These are phyloP conservation scores for Ustilago bromivora DNA, from an alignment of 1,284 basidiomycete species.

Conservation along the genomic window DNA sequence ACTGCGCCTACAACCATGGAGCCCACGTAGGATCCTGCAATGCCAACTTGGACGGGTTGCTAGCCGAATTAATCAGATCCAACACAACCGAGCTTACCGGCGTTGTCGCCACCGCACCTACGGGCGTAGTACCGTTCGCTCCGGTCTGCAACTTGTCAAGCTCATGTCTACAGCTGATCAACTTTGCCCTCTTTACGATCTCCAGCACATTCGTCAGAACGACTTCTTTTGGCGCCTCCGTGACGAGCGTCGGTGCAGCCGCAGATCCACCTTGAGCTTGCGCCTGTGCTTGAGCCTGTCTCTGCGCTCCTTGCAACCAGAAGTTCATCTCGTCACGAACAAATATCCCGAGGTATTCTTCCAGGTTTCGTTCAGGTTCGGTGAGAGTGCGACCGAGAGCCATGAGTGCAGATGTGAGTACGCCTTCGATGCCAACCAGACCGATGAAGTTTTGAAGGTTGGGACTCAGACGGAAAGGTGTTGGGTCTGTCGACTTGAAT, in stretches of 20 bases:
- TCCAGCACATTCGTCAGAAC: slow-evolving; percentile 82
- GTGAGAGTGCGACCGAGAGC: slow-evolving; percentile 90
- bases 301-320: slow-evolving; percentile 73
- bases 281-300: slow-evolving; percentile 46
- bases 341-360: slow-evolving; percentile 88
- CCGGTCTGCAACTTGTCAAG: slow-evolving; percentile 74
- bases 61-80: slow-evolving; percentile 80
- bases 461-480: slow-evolving; percentile 96
- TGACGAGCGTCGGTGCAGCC: slow-evolving; percentile 11
- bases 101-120: slow-evolving; percentile 3
- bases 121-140: neutral
- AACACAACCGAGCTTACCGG: slow-evolving; percentile 80
- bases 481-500: slow-evolving; percentile 83
- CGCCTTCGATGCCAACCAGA: slow-evolving; percentile 87
- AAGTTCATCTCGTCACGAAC: slow-evolving; percentile 90
- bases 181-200: slow-evolving; percentile 85
- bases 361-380: slow-evolving; percentile 89
- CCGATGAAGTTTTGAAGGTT: slow-evolving; percentile 96
- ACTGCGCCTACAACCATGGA: slow-evolving; percentile 36
- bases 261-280: slow-evolving; percentile 7
- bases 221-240: slow-evolving; percentile 74
- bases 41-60: slow-evolving; percentile 73
- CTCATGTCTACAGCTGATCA: slow-evolving; percentile 85
- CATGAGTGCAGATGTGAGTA: slow-evolving; percentile 87
- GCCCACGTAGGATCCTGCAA: slow-evolving; percentile 71